phyloP scores from a whole-genome alignment of 2,329 filamentous ascomycete species.

The Zymoseptoria passerinii region DNA sequence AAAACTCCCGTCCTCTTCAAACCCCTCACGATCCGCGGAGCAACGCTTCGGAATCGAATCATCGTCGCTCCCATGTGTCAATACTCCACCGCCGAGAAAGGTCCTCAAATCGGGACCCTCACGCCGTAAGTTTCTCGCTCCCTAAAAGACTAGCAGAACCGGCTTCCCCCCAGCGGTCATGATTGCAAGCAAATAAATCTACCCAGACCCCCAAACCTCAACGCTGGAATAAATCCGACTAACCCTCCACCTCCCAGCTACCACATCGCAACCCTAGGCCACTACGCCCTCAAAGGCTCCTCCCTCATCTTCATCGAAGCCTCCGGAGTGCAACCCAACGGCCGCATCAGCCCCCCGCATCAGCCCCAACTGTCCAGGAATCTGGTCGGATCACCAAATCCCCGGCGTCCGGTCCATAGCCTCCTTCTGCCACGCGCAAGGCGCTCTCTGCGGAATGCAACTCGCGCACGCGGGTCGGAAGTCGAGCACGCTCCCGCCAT shows the following conservation, averaged over 20 bases:
- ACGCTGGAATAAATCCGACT: background rate
- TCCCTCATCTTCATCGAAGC: conserved; percentile 71
- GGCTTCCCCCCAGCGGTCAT: too few relatives aligned
- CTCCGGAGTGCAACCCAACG: conserved; percentile 65
- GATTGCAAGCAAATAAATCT: too few relatives aligned
- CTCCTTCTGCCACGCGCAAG: conserved; percentile 71
- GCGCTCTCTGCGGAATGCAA: conserved; percentile 68
- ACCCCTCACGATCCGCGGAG: conserved; percentile 47
- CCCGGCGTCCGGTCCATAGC: conserved; percentile 60
- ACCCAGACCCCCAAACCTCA: too few relatives aligned
- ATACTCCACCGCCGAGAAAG: conserved; percentile 52
- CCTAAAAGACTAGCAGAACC: too few relatives aligned
- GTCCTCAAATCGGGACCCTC: conserved; percentile 50
- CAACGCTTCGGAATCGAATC: conserved; percentile 57
- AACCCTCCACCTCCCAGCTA: conserved; percentile 36
- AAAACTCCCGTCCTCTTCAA: conserved; percentile 51
- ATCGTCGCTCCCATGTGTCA: conserved; percentile 58
- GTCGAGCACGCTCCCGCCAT: conserved; percentile 48
- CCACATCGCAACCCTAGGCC: conserved; percentile 74
- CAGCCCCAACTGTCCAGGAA: conserved; percentile 65
- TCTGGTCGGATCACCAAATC: conserved; percentile 80
- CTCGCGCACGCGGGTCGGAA: conserved; percentile 69
- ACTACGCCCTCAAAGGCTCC: conserved; percentile 66
- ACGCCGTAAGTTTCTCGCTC: conserved; percentile 45
- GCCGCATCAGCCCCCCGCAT: conserved; percentile 76